A percentile compares a stretch with the other conserved stretches of the same genome.
phyloP scores from a whole-genome alignment of 495 filamentous ascomycete species.

The Melanomma pulvis-pyrius region DNA sequence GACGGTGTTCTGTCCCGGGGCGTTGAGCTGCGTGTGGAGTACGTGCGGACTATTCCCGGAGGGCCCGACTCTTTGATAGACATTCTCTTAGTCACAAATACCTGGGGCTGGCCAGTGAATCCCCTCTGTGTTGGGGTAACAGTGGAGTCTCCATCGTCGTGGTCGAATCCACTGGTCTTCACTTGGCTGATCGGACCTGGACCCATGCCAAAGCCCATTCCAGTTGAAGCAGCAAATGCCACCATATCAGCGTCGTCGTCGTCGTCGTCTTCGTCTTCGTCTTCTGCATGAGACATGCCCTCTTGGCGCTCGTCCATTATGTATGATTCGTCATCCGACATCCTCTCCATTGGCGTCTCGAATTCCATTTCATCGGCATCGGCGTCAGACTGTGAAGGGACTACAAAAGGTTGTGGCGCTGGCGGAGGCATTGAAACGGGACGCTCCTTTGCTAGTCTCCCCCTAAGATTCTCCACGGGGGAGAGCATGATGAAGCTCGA shows the following conservation, averaged over 20 bases:
- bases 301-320: slow-evolving; percentile 25
- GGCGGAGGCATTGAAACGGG: slow-evolving; percentile 34
- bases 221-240: slow-evolving; percentile 34
- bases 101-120: slow-evolving; percentile 24
- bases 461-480: slow-evolving; percentile 18
- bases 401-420: slow-evolving; percentile 5
- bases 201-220: slow-evolving; percentile 28
- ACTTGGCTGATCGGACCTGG: slow-evolving; percentile 11
- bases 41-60: slow-evolving; percentile 34
- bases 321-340: slow-evolving; percentile 30
- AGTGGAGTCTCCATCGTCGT: slow-evolving; percentile 17
- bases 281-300: slow-evolving; percentile 7
- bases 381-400: slow-evolving; percentile 3
- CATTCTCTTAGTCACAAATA: slow-evolving; percentile 32
- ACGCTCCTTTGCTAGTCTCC: slow-evolving; percentile 11
- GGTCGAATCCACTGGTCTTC: background rate
- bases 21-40: slow-evolving; percentile 23
- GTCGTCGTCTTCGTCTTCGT: slow-evolving; percentile 7
- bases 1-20: slow-evolving; percentile 3
- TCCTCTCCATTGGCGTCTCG: slow-evolving; percentile 27
- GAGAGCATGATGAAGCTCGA: slow-evolving; percentile 34
- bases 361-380: slow-evolving; percentile 9
- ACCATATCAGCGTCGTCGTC: slow-evolving; percentile 28
- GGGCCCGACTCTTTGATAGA: slow-evolving; percentile 31
- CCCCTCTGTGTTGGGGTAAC: slow-evolving; percentile 16